Base-by-base conservation (phyloP, 495 filamentous ascomycete species). In the Xylaria longipes region DNA sequence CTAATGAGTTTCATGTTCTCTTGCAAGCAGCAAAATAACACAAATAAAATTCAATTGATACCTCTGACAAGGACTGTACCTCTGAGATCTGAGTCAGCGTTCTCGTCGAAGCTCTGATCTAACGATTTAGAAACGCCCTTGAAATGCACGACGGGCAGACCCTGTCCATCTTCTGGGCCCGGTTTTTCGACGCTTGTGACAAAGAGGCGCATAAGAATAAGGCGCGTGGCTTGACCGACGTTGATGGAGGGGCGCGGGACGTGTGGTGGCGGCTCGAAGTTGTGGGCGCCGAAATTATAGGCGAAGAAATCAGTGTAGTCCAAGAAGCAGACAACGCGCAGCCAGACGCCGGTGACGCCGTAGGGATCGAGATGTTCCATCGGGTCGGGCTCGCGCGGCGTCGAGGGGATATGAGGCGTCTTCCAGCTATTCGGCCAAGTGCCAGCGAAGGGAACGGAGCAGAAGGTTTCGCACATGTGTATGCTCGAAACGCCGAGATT, bases 281-380 rank as follows among this genome's bases (percentile, higher is more conserved):
- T 66, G 3, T 76, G 75, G 29, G 73, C 39, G 65, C 77, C 75
- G 75, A 89, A 91, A 77, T 92, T 91, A 80, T 87, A 91, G 31
- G 75, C 75, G 73, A 87, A 90, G 57, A 91, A 86, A 74, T 91
- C 89, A 65, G 83, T 86, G 71, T 89, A 91, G 73, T 91, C 89
- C 71, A 80, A 15, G 65, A 82, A 68, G 39, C 73, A 76, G 35
- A 74, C 75, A 64, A 86, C 81, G 9, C 90, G 77, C 70, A 87
- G 78, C 88, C 89, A 92, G 4, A 83, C 87, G 2, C 90, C 90
- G 0, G 84, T 82, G 5, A 91, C 77, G 68, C 82, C 84, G 74
- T 90, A 92, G 1, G 90, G 90, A 76, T 92, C 90, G 62, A 77
- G 74, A 9, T 74, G 66, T 9, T 88, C 83, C 31, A 87, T 56